Percentiles rank a stretch among this genome's conserved stretches.
Evolutionary conservation across 179 eudicot species (phyloP).

Genomic region (Drosera spatulata): DNA sequence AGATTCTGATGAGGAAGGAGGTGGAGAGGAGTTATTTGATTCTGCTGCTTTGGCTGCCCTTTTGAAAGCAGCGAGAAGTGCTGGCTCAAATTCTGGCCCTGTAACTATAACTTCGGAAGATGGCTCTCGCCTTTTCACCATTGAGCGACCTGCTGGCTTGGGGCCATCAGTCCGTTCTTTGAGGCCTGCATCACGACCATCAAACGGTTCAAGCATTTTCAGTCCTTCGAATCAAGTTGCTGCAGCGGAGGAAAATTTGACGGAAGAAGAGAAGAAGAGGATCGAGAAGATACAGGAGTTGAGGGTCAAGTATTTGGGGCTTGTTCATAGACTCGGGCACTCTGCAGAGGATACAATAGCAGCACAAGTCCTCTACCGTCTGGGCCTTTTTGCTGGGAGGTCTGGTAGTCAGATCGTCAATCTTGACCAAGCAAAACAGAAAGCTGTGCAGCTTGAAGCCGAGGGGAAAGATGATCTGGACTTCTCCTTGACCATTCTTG

Average conservation of each 20-base stretch:
- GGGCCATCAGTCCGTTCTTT: slow-evolving; percentile 60
- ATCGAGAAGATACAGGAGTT: slow-evolving; percentile 38
- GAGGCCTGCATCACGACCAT: slow-evolving; percentile 32
- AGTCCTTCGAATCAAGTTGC: slow-evolving; percentile 22
- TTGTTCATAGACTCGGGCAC: slow-evolving; percentile 64
- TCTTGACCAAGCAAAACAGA: slow-evolving; percentile 64
- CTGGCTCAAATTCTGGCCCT: slow-evolving; percentile 48
- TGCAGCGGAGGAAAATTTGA: slow-evolving; percentile 31
- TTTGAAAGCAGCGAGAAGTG: slow-evolving; percentile 74
- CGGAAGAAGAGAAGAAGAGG: slow-evolving; percentile 49
- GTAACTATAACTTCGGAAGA: slow-evolving; percentile 75
- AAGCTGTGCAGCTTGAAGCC: slow-evolving; percentile 56
- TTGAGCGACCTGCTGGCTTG: slow-evolving; percentile 96
- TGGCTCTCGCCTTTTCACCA: slow-evolving; percentile 80
- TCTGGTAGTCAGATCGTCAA: slow-evolving; percentile 45
- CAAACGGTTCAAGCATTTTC: slow-evolving; percentile 39
- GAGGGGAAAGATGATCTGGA: slow-evolving; percentile 56
- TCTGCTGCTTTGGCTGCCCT: slow-evolving; percentile 72
- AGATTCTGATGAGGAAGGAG: slow-evolving; percentile 38
- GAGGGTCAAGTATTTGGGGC: slow-evolving; percentile 50
- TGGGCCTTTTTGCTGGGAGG: slow-evolving; percentile 69
- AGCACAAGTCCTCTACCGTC: slow-evolving; percentile 68
- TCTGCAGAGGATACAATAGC: slow-evolving; percentile 72
- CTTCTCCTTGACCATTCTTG: slow-evolving; percentile 63
- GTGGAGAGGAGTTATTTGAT: slow-evolving; percentile 36